Conservation (phyloP, 2,329 filamentous ascomycete genomes). For the Diaporthe helianthi region DNA sequence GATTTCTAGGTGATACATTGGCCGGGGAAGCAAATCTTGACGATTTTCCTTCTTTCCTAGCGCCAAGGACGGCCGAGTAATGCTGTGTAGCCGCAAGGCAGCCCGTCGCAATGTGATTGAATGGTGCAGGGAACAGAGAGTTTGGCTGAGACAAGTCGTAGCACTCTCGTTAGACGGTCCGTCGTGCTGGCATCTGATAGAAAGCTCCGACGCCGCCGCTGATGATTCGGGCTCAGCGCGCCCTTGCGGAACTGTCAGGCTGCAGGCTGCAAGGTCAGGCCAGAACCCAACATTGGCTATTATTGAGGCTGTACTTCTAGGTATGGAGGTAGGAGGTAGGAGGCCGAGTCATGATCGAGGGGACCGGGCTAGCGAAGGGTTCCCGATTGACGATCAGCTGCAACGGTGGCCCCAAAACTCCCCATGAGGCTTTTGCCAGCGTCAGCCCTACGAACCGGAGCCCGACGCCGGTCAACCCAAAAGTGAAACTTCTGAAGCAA, state of each 20-base stretch:
- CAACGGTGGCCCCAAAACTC: slow-evolving; percentile 11
- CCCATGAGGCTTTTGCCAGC: slow-evolving; percentile 11
- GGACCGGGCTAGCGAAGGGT: slow-evolving; percentile 2
- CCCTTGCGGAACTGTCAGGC: not conserved
- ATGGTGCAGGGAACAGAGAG: slow-evolving; percentile 12
- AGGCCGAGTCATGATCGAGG: slow-evolving; percentile 8
- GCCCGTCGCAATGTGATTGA: slow-evolving; percentile 15
- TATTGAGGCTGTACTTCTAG: slow-evolving; percentile 6
- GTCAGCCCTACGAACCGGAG: slow-evolving; percentile 30
- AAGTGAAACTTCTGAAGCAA: slow-evolving; percentile 1
- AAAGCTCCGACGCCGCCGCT: not conserved
- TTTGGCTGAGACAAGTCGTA: slow-evolving; percentile 23
- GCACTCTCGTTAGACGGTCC: slow-evolving; percentile 17
- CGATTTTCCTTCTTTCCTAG: slow-evolving; percentile 17
- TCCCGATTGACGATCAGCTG: slow-evolving; percentile 10
- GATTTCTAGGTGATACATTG: slow-evolving; percentile 12
- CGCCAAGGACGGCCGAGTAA: slow-evolving; percentile 18
- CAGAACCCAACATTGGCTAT: not conserved
- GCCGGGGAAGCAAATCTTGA: slow-evolving; percentile 3
- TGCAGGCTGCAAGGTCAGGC: slow-evolving; percentile 10
- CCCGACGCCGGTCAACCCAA: slow-evolving; percentile 14
- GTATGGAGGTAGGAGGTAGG: too few species aligned
- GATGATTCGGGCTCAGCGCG: not conserved
- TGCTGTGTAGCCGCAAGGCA: slow-evolving; percentile 19
- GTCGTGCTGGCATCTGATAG: not conserved